Conservation (phyloP, 1,284 basidiomycete species). For the Flammula alnicola region DNA sequence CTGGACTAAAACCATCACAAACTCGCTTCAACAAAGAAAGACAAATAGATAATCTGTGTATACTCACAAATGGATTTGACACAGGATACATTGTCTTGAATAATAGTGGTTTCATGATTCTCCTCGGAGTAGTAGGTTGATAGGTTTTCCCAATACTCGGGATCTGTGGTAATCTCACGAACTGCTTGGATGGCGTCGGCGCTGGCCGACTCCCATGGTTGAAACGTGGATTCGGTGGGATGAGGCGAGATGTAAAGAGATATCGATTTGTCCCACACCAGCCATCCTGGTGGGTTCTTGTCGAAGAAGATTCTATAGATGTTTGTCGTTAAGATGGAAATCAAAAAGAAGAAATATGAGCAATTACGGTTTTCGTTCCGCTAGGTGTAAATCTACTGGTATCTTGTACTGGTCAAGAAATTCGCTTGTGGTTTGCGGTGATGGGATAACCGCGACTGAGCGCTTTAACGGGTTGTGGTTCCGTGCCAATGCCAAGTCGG, state of each 20-base stretch:
- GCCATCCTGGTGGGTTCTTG: slow-evolving; percentile 61
- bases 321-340: background rate
- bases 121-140: slow-evolving; percentile 68
- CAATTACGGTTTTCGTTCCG: slow-evolving; percentile 50
- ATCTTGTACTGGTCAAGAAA: slow-evolving; percentile 56
- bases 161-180: slow-evolving; percentile 46
- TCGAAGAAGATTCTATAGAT: slow-evolving; percentile 53
- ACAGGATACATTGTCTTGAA: slow-evolving; percentile 71
- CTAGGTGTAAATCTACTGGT: slow-evolving; percentile 42
- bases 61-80: slow-evolving; percentile 77
- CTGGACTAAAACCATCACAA: slow-evolving; percentile 53
- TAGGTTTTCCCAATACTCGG: slow-evolving; percentile 64
- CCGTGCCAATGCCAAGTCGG: slow-evolving; percentile 58
- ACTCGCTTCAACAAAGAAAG: slow-evolving; percentile 8
- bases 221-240: slow-evolving; percentile 50
- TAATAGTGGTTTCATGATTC: slow-evolving; percentile 60
- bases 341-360: slow-evolving; percentile 14
- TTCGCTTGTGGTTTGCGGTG: slow-evolving; percentile 59
- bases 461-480: slow-evolving; percentile 65
- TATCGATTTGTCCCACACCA: slow-evolving; percentile 55
- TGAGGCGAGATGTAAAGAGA: slow-evolving; percentile 55
- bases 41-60: background rate
- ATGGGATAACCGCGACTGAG: slow-evolving; percentile 52
- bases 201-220: slow-evolving; percentile 59
- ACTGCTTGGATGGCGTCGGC: slow-evolving; percentile 50